Evolutionary conservation across 805 yeast genomes (phyloP).

Genomic region (Lachancea fermentati): DNA sequence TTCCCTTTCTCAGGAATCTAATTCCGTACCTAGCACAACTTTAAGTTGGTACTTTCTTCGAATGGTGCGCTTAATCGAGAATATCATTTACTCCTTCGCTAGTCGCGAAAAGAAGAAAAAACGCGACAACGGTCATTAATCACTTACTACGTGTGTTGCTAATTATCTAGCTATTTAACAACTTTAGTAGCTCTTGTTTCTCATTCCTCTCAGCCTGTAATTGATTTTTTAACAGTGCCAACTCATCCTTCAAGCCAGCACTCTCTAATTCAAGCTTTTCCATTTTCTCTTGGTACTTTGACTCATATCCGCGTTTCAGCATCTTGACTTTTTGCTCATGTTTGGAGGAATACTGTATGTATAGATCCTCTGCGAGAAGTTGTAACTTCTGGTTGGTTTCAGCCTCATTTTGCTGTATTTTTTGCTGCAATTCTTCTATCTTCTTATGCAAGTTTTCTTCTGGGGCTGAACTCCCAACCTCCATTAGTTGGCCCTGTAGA

Average conservation of each 20-base stretch:
- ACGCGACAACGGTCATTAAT: slow-evolving; percentile 1
- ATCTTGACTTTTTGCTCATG: slow-evolving; percentile 67
- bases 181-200: slow-evolving; percentile 49
- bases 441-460: slow-evolving; percentile 17
- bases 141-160: background rate
- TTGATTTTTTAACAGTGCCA: slow-evolving; percentile 45
- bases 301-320: slow-evolving; percentile 53
- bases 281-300: slow-evolving; percentile 43
- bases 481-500: slow-evolving; percentile 10
- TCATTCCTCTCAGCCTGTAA: slow-evolving; percentile 50
- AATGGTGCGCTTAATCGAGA: background rate
- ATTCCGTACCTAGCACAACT: background rate
- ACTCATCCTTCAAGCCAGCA: slow-evolving; percentile 43
- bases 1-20: no score
- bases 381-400: slow-evolving; percentile 52
- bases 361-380: slow-evolving; percentile 62
- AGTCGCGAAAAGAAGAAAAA: background rate
- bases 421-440: slow-evolving; percentile 30
- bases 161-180: slow-evolving; percentile 36
- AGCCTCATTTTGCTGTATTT: slow-evolving; percentile 37
- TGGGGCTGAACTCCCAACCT: background rate
- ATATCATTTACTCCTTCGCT: background rate
- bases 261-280: slow-evolving; percentile 39
- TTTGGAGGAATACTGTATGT: slow-evolving; percentile 68
- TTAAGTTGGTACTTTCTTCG: background rate